Evolutionary conservation across 2,329 filamentous ascomycete species (phyloP).

Genomic region (Hortaea sp.): DNA sequence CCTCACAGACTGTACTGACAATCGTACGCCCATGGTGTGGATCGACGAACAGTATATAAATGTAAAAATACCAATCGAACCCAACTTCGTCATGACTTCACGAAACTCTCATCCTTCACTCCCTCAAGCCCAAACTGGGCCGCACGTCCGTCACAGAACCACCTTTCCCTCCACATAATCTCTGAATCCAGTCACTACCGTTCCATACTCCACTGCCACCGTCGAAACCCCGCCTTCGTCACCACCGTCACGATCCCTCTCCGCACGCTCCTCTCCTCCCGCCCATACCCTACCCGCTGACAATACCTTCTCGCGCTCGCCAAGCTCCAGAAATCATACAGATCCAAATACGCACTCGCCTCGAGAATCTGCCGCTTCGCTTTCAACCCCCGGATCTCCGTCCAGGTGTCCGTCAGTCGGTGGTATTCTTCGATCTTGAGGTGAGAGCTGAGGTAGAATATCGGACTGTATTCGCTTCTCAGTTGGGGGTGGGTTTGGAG

Average conservation of each 20-base stretch:
- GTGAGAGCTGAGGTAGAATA: constrained; percentile 7
- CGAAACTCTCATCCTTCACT: too few species aligned
- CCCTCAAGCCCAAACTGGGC: too few species aligned
- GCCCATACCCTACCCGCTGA: constrained; percentile 2
- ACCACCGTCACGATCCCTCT: constrained; percentile 8
- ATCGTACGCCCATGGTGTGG: too few species aligned
- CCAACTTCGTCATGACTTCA: too few species aligned
- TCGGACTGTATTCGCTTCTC: constrained; percentile 3
- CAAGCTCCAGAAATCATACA: constrained; percentile 8
- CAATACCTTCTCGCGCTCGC: constrained; percentile 10
- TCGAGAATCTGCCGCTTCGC: constrained; percentile 7
- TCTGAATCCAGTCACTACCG: neutral
- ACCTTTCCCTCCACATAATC: neutral
- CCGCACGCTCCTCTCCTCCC: neutral
- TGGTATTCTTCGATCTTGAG: constrained; percentile 10
- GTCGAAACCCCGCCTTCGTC: constrained; percentile 2
- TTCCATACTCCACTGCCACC: constrained; percentile 7
- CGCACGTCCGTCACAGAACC: too few species aligned
- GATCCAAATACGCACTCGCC: constrained; percentile 3
- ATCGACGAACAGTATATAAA: too few species aligned
- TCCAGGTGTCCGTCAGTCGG: constrained; percentile 8
- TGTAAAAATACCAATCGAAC: too few species aligned
- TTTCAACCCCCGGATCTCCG: neutral
- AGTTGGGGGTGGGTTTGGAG: constrained; percentile 2
- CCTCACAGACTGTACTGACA: constrained; percentile 36